Evolutionary conservation across 331 rosid genomes (phyloP).

Genomic region (Stylosanthes scabra): DNA sequence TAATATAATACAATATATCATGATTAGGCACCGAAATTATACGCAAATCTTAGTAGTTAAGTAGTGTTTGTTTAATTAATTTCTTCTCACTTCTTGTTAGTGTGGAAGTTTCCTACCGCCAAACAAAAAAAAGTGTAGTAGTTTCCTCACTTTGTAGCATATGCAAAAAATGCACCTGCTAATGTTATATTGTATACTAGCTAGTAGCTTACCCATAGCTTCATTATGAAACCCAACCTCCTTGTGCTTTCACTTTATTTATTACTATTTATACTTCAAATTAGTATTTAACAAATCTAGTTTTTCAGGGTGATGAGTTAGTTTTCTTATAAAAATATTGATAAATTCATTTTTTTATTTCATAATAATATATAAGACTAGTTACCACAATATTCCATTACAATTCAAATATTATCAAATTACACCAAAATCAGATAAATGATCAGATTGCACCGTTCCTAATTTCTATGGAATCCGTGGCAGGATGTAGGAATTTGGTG

Average conservation of each 20-base stretch:
- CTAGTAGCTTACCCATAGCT: constrained; percentile 7
- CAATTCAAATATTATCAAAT: too few species aligned
- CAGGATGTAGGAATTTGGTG: too few species aligned
- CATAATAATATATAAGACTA: too few species aligned
- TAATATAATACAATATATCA: background rate
- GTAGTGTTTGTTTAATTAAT: background rate
- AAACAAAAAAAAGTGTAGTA: background rate
- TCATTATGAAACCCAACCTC: constrained; percentile 15
- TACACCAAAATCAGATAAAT: too few species aligned
- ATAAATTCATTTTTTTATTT: too few species aligned
- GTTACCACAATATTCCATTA: too few species aligned
- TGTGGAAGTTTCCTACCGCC: constrained; percentile 11
- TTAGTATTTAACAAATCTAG: background rate
- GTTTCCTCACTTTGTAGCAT: constrained; percentile 29
- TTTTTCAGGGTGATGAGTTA: too few species aligned
- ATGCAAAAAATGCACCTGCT: constrained; percentile 2
- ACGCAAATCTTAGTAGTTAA: constrained; percentile 30
- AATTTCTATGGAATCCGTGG: too few species aligned
- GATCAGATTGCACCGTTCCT: too few species aligned
- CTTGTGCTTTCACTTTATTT: constrained; percentile 3
- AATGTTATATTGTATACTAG: background rate
- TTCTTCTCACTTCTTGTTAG: background rate
- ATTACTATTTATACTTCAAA: background rate
- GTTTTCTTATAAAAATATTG: too few species aligned
- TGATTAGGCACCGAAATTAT: constrained; percentile 13